phyloP scores from a whole-genome alignment of 768 basidiomycete genomes.

The Trametes elegans region DNA sequence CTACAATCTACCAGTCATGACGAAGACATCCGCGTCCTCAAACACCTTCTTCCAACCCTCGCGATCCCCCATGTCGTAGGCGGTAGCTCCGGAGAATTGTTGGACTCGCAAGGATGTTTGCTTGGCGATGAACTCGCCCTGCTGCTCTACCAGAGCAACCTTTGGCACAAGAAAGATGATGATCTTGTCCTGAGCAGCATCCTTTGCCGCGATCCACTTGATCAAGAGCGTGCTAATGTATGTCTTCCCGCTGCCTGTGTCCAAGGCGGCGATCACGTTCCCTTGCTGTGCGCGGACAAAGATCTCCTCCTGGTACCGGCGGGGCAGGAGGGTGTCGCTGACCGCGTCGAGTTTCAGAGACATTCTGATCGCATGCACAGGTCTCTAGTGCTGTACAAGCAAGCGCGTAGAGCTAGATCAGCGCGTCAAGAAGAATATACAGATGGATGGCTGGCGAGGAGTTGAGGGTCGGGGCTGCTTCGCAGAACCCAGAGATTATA shows the following conservation, averaged over 20 bases:
- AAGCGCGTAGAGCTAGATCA: background rate
- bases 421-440: background rate
- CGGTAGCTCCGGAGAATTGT: constrained; percentile 67
- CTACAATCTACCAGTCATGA: constrained; percentile 69
- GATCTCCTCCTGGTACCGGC: constrained; percentile 56
- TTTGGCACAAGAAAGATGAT: constrained; percentile 84
- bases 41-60: constrained; percentile 64
- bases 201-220: constrained; percentile 64
- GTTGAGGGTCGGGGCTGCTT: background rate
- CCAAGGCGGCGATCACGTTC: constrained; percentile 59
- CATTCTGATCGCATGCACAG: constrained; percentile 7
- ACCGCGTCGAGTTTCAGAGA: constrained; percentile 26
- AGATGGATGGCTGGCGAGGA: background rate
- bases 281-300: constrained; percentile 47
- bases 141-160: constrained; percentile 83
- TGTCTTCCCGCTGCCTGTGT: constrained; percentile 63
- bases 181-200: constrained; percentile 51
- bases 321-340: constrained; percentile 42
- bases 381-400: background rate
- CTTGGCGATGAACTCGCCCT: constrained; percentile 61
- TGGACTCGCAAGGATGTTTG: constrained; percentile 66
- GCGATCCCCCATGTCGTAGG: constrained; percentile 69
- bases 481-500: background rate
- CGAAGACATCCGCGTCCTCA: constrained; percentile 65
- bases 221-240: constrained; percentile 63